A percentile compares a stretch with the other conserved stretches of the same genome.
phyloP scores from a whole-genome alignment of 73 alveolate genomes.

The Tetrahymena borealis region DNA sequence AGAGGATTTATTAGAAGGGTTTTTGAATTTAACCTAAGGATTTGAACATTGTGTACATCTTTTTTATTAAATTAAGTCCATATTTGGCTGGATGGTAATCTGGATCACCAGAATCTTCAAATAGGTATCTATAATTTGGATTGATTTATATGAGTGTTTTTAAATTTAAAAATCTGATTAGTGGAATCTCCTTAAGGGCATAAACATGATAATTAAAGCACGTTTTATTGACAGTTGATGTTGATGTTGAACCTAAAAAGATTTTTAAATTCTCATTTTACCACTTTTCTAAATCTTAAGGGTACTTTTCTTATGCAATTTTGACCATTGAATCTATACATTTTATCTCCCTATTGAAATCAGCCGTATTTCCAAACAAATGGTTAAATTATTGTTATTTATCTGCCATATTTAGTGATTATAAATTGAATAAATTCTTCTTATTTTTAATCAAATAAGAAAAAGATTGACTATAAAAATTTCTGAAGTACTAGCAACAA shows the following conservation, averaged over 20 bases:
- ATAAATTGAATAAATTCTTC: too few species aligned
- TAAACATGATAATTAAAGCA: background rate
- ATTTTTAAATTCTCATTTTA: background rate
- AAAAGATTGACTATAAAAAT: too few species aligned
- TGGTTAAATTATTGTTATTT: too few species aligned
- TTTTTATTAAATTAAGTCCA: background rate
- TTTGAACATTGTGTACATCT: background rate
- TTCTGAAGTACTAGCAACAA: too few species aligned
- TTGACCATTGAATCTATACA: background rate
- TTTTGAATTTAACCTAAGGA: background rate
- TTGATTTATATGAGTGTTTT: background rate
- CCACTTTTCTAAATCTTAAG: too few species aligned
- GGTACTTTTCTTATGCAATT: background rate
- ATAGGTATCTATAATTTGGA: background rate
- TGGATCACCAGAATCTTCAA: background rate
- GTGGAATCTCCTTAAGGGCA: background rate
- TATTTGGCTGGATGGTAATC: background rate
- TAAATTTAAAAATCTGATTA: background rate
- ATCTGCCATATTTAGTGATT: too few species aligned
- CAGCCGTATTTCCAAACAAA: too few species aligned
- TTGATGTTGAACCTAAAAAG: background rate
- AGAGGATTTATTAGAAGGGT: background rate
- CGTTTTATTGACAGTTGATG: background rate
- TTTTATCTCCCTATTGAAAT: too few species aligned
- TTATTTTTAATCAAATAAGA: too few species aligned